A percentile compares a stretch with the other conserved stretches of the same genome.
Evolutionary conservation across 192 early-diverging fungal species (phyloP).

Genomic region (Thamnidium elegans): DNA sequence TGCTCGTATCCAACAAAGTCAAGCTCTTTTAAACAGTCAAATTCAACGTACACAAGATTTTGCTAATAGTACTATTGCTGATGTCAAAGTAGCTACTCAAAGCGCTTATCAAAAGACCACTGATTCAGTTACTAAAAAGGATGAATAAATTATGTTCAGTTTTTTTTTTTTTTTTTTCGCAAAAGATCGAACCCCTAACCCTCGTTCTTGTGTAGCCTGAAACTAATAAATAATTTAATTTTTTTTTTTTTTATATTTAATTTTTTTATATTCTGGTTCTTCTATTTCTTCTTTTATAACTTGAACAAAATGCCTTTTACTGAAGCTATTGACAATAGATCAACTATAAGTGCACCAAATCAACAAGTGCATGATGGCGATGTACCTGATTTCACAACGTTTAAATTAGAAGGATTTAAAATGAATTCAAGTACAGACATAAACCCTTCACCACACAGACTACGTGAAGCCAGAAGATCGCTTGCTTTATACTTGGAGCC

Average conservation of each 20-base stretch:
- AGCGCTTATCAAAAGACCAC: no score
- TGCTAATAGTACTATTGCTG: no score
- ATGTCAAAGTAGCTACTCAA: no score
- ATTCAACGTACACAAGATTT: not conserved
- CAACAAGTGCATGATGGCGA: not conserved
- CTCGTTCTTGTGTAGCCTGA: conserved; percentile 13
- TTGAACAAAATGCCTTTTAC: conserved; percentile 8
- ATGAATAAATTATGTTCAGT: not conserved
- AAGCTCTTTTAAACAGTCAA: conserved; percentile 9
- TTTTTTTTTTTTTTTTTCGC: no score
- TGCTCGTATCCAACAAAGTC: conserved; percentile 14
- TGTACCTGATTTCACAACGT: conserved; percentile 25
- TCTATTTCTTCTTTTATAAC: not conserved
- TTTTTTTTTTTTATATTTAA: conserved; percentile 1
- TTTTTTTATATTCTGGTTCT: conserved; percentile 1
- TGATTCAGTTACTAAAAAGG: not conserved
- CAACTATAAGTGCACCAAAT: conserved; percentile 5
- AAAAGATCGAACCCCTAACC: not conserved
- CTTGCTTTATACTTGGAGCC: conserved; percentile 34
- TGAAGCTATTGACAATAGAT: conserved; percentile 12
- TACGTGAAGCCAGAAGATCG: conserved; percentile 27
- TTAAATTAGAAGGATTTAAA: conserved; percentile 25
- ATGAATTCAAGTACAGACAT: not conserved
- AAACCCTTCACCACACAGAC: conserved; percentile 27
- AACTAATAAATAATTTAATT: not conserved